These are phyloP conservation scores for Stephanodiscus minutulus DNA, from an alignment of 108 stramenopile genomes.

Conservation along the genomic window DNA sequence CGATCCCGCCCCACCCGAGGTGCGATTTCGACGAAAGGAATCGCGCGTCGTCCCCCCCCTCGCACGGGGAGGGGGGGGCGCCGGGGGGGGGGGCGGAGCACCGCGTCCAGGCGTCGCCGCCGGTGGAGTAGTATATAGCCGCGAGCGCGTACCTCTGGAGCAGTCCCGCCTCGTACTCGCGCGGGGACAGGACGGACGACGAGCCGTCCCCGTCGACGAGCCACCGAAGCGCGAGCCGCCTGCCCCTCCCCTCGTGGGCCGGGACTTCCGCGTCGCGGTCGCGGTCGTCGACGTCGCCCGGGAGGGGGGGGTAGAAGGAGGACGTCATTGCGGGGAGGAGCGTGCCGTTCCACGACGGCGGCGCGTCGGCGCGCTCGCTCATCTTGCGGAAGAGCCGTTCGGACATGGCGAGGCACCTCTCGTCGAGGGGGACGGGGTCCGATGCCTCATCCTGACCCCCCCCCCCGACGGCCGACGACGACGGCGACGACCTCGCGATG, in stretches of 20 bases:
- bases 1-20: slow-evolving; percentile 33
- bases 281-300: not conserved
- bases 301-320: not conserved
- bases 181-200: not conserved
- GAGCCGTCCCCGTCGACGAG: not conserved
- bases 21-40: slow-evolving; percentile 25
- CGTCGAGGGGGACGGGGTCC: not conserved
- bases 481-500: not conserved
- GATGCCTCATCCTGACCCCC: no score
- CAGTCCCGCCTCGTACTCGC: slow-evolving; percentile 19
- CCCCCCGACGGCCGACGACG: not conserved
- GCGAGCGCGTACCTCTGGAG: slow-evolving; percentile 59
- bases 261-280: no score
- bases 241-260: not conserved
- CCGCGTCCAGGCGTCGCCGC: slow-evolving; percentile 42
- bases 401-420: slow-evolving; percentile 2
- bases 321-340: not conserved
- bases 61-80: slow-evolving; percentile 7
- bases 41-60: slow-evolving; percentile 6
- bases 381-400: not conserved
- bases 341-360: not conserved
- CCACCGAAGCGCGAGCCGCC: not conserved
- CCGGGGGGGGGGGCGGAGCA: slow-evolving; percentile 9
- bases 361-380: not conserved
- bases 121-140: slow-evolving; percentile 48